Evolutionary conservation across 1,284 basidiomycete genomes (phyloP).

Genomic region (Ceratobasidium sp.): DNA sequence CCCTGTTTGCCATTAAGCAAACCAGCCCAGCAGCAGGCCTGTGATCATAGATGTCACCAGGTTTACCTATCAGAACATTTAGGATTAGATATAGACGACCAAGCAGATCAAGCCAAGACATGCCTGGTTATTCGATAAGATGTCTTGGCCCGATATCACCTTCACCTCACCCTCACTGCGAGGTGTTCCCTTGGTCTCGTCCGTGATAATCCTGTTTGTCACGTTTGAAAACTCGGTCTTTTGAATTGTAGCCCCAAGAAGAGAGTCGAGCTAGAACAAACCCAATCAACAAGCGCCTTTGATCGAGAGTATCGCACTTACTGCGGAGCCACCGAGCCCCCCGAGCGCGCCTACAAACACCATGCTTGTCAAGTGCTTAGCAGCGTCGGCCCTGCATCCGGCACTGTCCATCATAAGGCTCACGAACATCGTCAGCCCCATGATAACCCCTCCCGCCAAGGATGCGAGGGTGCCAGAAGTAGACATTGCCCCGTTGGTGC

Average conservation of each 20-base stretch:
- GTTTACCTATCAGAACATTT: conserved; percentile 52
- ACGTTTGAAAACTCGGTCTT: conserved; percentile 74
- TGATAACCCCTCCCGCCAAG: conserved; percentile 72
- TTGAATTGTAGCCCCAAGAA: conserved; percentile 90
- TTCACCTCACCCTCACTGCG: conserved; percentile 52
- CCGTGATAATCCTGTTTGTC: conserved; percentile 72
- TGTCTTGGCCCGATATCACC: conserved; percentile 71
- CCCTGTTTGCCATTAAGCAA: conserved; percentile 43
- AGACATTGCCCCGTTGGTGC: conserved; percentile 91
- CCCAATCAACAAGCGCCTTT: conserved; percentile 12
- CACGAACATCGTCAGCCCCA: conserved; percentile 67
- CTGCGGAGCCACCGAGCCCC: conserved; percentile 79
- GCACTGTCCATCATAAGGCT: conserved; percentile 71
- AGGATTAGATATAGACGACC: neutral
- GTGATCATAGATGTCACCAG: conserved; percentile 55
- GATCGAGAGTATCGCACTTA: conserved; percentile 51
- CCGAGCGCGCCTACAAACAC: conserved; percentile 66
- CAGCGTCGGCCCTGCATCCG: conserved; percentile 52
- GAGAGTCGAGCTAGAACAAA: conserved; percentile 71
- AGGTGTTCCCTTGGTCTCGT: conserved; percentile 53
- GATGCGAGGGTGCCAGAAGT: conserved; percentile 77
- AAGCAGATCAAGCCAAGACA: neutral
- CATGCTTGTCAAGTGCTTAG: conserved; percentile 51
- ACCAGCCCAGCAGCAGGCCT: conserved; percentile 51
- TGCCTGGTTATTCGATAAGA: conserved; percentile 85